Percentiles rank a stretch among this genome's conserved stretches.
Evolutionary conservation across 192 early-diverging fungal genomes (phyloP).

Genomic region (Coemansia sp.): DNA sequence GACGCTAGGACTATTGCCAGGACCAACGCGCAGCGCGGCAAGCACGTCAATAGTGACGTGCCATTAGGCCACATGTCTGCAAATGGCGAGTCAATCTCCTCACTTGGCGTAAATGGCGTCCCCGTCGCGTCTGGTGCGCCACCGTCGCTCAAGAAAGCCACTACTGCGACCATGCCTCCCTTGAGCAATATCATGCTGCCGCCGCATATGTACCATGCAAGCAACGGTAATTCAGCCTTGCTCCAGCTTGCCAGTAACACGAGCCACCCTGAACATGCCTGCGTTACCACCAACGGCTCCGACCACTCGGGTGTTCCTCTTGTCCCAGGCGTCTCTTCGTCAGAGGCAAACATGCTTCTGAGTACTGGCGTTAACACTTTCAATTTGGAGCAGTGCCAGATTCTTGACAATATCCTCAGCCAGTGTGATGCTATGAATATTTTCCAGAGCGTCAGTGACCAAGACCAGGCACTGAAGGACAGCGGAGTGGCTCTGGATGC

Average conservation of each 20-base stretch:
- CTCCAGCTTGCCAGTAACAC: neutral
- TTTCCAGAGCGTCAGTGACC: neutral
- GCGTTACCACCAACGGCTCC: neutral
- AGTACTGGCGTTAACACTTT: neutral
- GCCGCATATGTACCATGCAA: constrained; percentile 1
- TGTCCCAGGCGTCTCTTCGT: neutral
- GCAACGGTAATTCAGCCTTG: constrained; percentile 4
- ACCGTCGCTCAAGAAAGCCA: neutral
- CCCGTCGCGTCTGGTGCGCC: neutral
- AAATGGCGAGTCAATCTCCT: neutral
- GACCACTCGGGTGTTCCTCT: neutral
- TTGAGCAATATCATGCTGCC: neutral
- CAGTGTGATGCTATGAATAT: constrained; percentile 2
- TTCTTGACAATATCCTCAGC: neutral
- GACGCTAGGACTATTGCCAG: constrained; percentile 51
- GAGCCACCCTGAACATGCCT: neutral
- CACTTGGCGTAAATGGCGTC: neutral
- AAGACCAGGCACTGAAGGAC: neutral
- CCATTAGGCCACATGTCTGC: neutral
- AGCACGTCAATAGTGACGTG: constrained; percentile 11
- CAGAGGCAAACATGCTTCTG: neutral
- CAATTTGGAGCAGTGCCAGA: neutral
- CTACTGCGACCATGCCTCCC: neutral
- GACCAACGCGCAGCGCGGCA: constrained; percentile 40
- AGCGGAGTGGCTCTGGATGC: neutral